These are phyloP conservation scores for Flaveria bidentis DNA, from an alignment of 129 eudicot genomes.

Conservation along the genomic window DNA sequence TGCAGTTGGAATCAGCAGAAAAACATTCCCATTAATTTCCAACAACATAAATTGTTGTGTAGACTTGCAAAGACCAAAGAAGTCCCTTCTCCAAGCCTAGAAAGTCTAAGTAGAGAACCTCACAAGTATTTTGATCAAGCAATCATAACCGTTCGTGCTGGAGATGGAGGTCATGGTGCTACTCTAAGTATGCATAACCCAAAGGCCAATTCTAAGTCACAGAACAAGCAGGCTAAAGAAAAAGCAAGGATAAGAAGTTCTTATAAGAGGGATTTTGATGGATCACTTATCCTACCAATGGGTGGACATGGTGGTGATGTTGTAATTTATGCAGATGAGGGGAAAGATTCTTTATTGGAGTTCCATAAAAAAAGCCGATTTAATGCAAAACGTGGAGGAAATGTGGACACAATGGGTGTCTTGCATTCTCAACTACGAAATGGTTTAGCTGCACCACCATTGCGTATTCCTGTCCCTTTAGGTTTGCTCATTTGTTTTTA, in stretches of 20 bases:
- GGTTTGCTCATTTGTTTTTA: slow-evolving; percentile 44
- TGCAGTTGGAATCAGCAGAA: slow-evolving; percentile 46
- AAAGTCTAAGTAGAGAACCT: slow-evolving; percentile 56
- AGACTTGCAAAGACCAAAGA: slow-evolving; percentile 61
- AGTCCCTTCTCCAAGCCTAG: slow-evolving; percentile 52
- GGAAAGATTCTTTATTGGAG: slow-evolving; percentile 74
- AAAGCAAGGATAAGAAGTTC: slow-evolving; percentile 57
- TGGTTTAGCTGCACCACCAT: slow-evolving; percentile 67
- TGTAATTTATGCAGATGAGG: slow-evolving; percentile 83
- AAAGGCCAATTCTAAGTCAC: slow-evolving; percentile 52
- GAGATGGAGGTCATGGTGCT: slow-evolving; percentile 98
- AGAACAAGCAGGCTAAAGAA: slow-evolving; percentile 51
- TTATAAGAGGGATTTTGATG: slow-evolving; percentile 85
- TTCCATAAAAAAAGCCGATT: slow-evolving; percentile 64
- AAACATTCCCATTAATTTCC: slow-evolving; percentile 26
- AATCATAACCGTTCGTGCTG: slow-evolving; percentile 81
- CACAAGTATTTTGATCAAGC: slow-evolving; percentile 95
- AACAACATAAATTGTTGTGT: slow-evolving; percentile 37
- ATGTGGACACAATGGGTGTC: slow-evolving; percentile 90
- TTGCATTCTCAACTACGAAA: slow-evolving; percentile 58
- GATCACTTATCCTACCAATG: slow-evolving; percentile 83
- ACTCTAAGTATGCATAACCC: slow-evolving; percentile 57
- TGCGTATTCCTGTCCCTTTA: slow-evolving; percentile 93
- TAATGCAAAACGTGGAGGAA: slow-evolving; percentile 94
- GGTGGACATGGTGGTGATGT: slow-evolving; percentile 98